These are phyloP conservation scores for Paraphoma sp. DNA, from an alignment of 2,329 filamentous ascomycete species.

Conservation along the genomic window DNA sequence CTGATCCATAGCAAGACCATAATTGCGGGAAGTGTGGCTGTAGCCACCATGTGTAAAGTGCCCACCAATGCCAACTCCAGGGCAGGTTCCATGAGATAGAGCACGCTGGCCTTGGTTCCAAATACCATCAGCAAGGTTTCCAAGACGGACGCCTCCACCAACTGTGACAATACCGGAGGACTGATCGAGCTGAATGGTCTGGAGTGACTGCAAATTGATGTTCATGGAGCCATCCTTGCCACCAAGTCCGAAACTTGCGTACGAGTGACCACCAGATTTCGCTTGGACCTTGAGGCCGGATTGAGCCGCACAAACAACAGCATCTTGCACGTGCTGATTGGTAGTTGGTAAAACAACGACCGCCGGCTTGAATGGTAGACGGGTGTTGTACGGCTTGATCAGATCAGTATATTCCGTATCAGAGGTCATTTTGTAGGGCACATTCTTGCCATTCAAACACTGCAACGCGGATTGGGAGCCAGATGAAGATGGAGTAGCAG, in stretches of 20 bases:
- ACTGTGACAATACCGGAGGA: slow-evolving; percentile 52
- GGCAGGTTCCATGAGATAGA: slow-evolving; percentile 61
- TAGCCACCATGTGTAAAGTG: slow-evolving; percentile 47
- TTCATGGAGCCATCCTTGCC: slow-evolving; percentile 58
- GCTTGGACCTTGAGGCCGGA: slow-evolving; percentile 64
- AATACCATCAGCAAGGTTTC: slow-evolving; percentile 46
- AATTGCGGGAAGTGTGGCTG: slow-evolving; percentile 43
- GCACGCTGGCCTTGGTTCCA: slow-evolving; percentile 47
- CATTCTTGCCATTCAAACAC: slow-evolving; percentile 43
- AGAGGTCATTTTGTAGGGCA: slow-evolving; percentile 39
- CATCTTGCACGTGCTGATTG: slow-evolving; percentile 61
- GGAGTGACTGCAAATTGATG: slow-evolving; percentile 56
- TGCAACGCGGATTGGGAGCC: slow-evolving; percentile 22
- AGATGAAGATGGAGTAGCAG: slow-evolving; percentile 17
- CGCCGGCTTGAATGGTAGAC: slow-evolving; percentile 53
- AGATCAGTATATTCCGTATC: slow-evolving; percentile 33
- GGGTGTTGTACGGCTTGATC: slow-evolving; percentile 46
- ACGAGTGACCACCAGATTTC: slow-evolving; percentile 70
- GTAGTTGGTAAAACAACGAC: slow-evolving; percentile 64
- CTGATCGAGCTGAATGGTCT: slow-evolving; percentile 52
- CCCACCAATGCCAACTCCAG: slow-evolving; percentile 50
- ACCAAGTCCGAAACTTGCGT: slow-evolving; percentile 59
- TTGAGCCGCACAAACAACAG: slow-evolving; percentile 63
- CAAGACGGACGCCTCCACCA: slow-evolving; percentile 58
- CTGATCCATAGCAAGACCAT: slow-evolving; percentile 46